Evolutionary conservation across 2,329 filamentous ascomycete species (phyloP), one percentile per base, ranked within the genome.

Genomic region (Sporothrix pseudoabietina): DNA sequence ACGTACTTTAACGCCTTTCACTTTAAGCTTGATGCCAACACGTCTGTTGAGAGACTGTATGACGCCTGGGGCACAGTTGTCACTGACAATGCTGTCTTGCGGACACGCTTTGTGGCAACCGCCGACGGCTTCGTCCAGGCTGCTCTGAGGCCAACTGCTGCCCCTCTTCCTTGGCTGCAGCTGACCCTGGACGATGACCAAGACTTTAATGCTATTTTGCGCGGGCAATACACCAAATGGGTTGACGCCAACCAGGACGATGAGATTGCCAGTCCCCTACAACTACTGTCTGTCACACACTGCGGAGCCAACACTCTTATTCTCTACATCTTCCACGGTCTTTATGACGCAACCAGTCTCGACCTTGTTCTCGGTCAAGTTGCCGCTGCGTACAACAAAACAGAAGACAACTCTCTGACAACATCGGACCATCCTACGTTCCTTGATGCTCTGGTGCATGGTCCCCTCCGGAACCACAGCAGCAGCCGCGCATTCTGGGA

Each of bases 291-390:
- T 0, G 74, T 88, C 1, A 8, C 22, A 4, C 71, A 73, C 0
- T 26, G 19, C 0, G 76, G 75, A 0, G 77, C 76, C 1, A 77
- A 77, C 7, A 75, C 85, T 0, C 81, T 97, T 44, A 81, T 85
- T 2, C 78, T 97, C 2, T 87, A 91, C 63, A 90, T 97, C 0
- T 97, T 97, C 81, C 94, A 98, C 79, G 94, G 88, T 0, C 80
- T 97, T 0, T 98, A 98, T 77, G 94, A 98, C 80, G 94, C 94
- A 1, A 91, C 88, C 76, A 95, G 94, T 75, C 86, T 97, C 54
- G 85, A 87, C 1, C 80, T 93, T 32, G 85, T 97, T 54, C 84
- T 97, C 26, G 79, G 87, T 3, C 81, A 85, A 26, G 84, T 97
- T 2, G 81, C 83, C 39, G 77, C 82, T 3, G 82, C 85, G 4